These are phyloP conservation scores for Jasminum sambac DNA, from an alignment of 257 asterid genomes.

Conservation along the genomic window DNA sequence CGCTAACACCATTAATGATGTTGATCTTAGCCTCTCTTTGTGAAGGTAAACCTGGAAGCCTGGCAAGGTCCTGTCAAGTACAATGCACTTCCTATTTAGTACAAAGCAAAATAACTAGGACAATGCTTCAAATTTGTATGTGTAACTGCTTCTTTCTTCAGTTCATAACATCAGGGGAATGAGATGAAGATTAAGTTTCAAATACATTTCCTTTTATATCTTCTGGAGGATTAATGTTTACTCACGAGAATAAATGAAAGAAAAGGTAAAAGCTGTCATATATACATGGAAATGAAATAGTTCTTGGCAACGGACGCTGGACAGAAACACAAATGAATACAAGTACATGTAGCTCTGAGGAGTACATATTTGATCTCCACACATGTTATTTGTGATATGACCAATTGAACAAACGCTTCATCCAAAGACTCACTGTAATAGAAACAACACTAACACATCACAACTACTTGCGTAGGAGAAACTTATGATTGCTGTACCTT, in stretches of 20 bases:
- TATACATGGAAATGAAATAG: not conserved
- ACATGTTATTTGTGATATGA: not conserved
- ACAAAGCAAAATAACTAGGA: not conserved
- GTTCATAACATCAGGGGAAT: not conserved
- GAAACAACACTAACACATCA: not conserved
- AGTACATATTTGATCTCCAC: not conserved
- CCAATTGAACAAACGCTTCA: not conserved
- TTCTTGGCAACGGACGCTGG: not conserved
- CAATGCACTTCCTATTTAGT: not conserved
- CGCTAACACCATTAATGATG: slow-evolving; percentile 51
- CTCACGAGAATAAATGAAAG: not conserved
- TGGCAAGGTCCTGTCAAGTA: slow-evolving; percentile 41
- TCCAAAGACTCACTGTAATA: not conserved
- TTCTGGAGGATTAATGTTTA: not conserved
- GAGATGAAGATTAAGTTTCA: slow-evolving; percentile 5
- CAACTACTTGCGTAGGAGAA: not conserved
- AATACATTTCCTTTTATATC: not conserved
- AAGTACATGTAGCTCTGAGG: not conserved
- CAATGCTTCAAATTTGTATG: not conserved
- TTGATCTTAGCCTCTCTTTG: slow-evolving; percentile 39
- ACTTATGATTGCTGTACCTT: not conserved
- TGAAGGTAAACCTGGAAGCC: slow-evolving; percentile 54
- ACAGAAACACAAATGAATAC: not conserved
- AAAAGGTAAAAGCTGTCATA: not conserved
- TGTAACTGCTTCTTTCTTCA: not conserved